Percentiles rank a stretch among this genome's conserved stretches.
phyloP scores from a whole-genome alignment of 805 yeast species.

The Kazachstania kunashirensis region DNA sequence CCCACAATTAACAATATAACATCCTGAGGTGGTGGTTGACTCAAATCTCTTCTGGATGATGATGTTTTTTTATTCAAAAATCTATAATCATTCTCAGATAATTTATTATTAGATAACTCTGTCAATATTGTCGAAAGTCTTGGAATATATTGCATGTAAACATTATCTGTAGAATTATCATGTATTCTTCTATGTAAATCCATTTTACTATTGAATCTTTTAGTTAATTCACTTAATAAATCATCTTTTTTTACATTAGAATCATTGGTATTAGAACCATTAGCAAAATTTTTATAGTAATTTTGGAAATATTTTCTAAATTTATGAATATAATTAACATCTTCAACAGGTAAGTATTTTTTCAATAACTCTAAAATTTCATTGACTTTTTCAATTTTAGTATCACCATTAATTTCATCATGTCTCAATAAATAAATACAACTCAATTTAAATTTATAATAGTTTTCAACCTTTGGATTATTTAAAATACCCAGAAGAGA shows the following conservation, averaged over 20 bases:
- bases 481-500: constrained; percentile 48
- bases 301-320: constrained; percentile 30
- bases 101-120: constrained; percentile 30
- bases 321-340: constrained; percentile 36
- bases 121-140: constrained; percentile 36
- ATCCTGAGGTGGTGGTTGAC: constrained; percentile 40
- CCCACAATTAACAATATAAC: constrained; percentile 70
- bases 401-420: constrained; percentile 33
- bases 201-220: constrained; percentile 28
- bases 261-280: background rate
- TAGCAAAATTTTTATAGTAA: background rate
- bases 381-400: constrained; percentile 41
- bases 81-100: constrained; percentile 32
- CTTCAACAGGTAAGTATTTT: constrained; percentile 30
- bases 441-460: constrained; percentile 60
- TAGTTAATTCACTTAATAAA: constrained; percentile 27
- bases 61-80: constrained; percentile 11
- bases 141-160: constrained; percentile 89
- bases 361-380: constrained; percentile 36
- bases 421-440: constrained; percentile 67
- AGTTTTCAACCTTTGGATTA: constrained; percentile 37
- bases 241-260: constrained; percentile 13
- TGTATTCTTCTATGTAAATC: constrained; percentile 23
- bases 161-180: constrained; percentile 43
- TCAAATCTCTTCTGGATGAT: background rate